Conservation (phyloP, 306 rosid species). For the Fragaria vesca region DNA sequence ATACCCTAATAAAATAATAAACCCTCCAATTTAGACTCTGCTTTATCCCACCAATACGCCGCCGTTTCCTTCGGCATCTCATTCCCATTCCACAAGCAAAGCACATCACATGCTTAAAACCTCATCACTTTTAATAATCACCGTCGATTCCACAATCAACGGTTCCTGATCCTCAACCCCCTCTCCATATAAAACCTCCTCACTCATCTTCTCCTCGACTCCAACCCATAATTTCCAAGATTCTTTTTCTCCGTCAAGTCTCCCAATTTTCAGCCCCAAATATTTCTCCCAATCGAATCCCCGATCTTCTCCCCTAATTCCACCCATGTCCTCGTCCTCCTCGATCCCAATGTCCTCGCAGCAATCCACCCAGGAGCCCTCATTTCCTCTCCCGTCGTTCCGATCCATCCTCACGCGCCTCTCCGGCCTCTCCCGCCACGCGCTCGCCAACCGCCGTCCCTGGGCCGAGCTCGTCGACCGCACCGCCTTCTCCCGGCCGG, state of each 20-base stretch:
- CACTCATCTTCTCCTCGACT: not conserved
- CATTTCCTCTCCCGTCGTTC: constrained; percentile 8
- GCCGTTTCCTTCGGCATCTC: not conserved
- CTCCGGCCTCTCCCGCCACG: constrained; percentile 21
- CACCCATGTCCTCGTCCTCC: constrained; percentile 14
- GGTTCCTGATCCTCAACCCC: not conserved
- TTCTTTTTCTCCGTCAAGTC: not conserved
- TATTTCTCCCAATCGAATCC: not conserved
- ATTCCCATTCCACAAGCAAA: not conserved
- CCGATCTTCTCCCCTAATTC: not conserved
- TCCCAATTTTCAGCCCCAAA: not conserved
- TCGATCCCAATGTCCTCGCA: not conserved
- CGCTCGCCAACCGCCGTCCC: constrained; percentile 37
- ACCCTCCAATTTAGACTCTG: not conserved
- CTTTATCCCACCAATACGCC: not conserved
- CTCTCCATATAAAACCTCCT: not conserved
- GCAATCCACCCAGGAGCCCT: constrained; percentile 22
- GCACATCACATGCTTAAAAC: not conserved
- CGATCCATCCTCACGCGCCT: constrained; percentile 34
- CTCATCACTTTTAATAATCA: not conserved
- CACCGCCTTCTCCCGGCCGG: constrained; percentile 37
- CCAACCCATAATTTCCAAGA: not conserved
- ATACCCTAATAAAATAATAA: not conserved
- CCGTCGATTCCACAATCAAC: not conserved
- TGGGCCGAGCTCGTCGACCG: constrained; percentile 43